Evolutionary conservation across 345 rosid species (phyloP).

Genomic region (Populus simonii): DNA sequence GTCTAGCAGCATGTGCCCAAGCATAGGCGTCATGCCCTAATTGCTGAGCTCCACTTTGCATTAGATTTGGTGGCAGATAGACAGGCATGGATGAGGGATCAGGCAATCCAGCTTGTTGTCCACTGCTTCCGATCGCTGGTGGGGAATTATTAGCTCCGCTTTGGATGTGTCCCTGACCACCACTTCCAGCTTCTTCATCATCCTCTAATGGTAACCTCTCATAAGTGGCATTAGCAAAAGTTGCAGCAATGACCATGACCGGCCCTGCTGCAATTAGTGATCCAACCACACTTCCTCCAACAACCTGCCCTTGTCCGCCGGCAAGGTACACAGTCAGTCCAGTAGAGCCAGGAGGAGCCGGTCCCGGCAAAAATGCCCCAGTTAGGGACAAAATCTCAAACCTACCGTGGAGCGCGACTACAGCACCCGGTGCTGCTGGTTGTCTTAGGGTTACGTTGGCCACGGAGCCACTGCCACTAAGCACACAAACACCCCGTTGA

Average conservation of each 20-base stretch:
- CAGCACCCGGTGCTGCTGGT: slow-evolving; percentile 69
- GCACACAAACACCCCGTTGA: slow-evolving; percentile 80
- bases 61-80: slow-evolving; percentile 63
- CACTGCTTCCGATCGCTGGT: slow-evolving; percentile 43
- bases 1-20: slow-evolving; percentile 56
- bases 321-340: slow-evolving; percentile 76
- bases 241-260: slow-evolving; percentile 79
- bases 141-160: slow-evolving; percentile 43
- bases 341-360: slow-evolving; percentile 83
- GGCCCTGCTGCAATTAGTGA: slow-evolving; percentile 70
- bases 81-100: slow-evolving; percentile 50
- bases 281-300: slow-evolving; percentile 79
- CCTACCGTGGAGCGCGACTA: slow-evolving; percentile 72
- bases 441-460: slow-evolving; percentile 84
- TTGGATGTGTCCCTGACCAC: slow-evolving; percentile 43
- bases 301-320: slow-evolving; percentile 75
- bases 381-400: slow-evolving; percentile 74
- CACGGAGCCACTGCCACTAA: slow-evolving; percentile 72
- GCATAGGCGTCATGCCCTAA: slow-evolving; percentile 69
- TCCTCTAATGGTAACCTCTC: slow-evolving; percentile 77
- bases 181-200: slow-evolving; percentile 46
- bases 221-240: slow-evolving; percentile 79
- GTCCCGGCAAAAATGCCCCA: slow-evolving; percentile 80
- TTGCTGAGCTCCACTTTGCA: slow-evolving; percentile 54
- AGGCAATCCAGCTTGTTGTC: slow-evolving; percentile 35